These are phyloP conservation scores for Solanum medicagineum DNA, from an alignment of 257 asterid species.

Conservation along the genomic window DNA sequence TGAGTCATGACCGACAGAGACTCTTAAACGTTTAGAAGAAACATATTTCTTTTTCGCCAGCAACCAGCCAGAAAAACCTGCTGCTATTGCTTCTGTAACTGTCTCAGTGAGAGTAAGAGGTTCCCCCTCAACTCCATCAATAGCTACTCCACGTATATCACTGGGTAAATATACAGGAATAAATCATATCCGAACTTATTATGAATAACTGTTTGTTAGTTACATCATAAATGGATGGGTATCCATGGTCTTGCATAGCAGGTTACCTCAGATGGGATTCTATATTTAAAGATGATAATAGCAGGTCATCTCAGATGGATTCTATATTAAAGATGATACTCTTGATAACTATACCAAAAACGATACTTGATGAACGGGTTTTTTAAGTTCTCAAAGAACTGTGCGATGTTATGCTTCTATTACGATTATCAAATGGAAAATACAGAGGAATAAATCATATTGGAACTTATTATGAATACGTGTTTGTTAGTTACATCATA, in stretches of 20 bases:
- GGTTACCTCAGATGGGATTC: neutral
- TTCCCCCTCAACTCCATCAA: conserved; percentile 93
- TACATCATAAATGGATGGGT: neutral
- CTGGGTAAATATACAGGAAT: conserved; percentile 21
- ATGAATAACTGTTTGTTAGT: neutral
- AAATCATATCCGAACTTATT: neutral
- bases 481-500: neutral
- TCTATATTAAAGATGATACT: neutral
- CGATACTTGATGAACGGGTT: neutral
- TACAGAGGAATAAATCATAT: neutral
- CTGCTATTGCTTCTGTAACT: conserved; percentile 93
- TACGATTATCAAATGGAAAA: neutral
- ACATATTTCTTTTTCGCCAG: conserved; percentile 49
- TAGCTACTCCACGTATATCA: conserved; percentile 97
- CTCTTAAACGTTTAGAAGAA: conserved; percentile 51
- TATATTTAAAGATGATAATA: neutral
- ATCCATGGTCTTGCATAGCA: neutral
- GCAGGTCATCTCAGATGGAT: neutral
- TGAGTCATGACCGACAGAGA: conserved; percentile 92
- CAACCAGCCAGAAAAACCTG: conserved; percentile 90
- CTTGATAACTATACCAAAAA: neutral
- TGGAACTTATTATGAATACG: neutral
- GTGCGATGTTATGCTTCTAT: neutral
- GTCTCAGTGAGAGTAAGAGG: conserved; percentile 72
- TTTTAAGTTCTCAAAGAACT: neutral